Evolutionary conservation across 345 rosid genomes (phyloP).

Genomic region (Eucalyptus curtisii): DNA sequence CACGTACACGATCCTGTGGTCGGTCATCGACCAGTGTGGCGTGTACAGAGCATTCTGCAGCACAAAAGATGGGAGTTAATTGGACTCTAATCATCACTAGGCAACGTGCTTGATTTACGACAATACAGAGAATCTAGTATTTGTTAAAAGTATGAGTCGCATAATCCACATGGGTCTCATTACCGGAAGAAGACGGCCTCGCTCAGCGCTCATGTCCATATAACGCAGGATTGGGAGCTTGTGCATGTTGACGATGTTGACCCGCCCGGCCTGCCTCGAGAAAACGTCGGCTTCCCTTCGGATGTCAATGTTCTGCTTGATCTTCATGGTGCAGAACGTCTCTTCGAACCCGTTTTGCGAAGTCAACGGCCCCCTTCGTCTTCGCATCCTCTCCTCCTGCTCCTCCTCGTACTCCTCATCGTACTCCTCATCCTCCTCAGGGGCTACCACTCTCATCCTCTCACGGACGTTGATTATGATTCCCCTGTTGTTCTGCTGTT

Average conservation of each 20-base stretch:
- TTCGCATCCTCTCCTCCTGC: neutral
- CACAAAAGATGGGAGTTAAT: neutral
- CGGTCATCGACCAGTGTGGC: constrained; percentile 63
- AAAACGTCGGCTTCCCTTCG: constrained; percentile 7
- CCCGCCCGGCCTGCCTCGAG: constrained; percentile 13
- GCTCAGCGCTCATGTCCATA: constrained; percentile 17
- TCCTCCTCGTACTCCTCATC: neutral
- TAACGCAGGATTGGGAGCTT: constrained; percentile 15
- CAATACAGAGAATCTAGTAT: neutral
- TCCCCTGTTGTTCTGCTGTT: constrained; percentile 1
- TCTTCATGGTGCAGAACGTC: constrained; percentile 13
- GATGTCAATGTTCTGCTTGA: constrained; percentile 12
- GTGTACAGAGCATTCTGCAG: constrained; percentile 45
- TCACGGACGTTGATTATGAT: neutral
- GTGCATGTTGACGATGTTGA: constrained; percentile 6
- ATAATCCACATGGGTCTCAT: neutral
- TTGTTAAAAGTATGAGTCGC: neutral
- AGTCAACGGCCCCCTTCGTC: neutral
- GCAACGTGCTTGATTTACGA: neutral
- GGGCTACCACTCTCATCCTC: neutral
- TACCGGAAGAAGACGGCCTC: constrained; percentile 16
- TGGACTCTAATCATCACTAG: neutral
- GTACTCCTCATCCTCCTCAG: neutral
- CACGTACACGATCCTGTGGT: constrained; percentile 45
- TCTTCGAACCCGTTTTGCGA: constrained; percentile 11